A percentile compares a stretch with the other conserved stretches of the same genome.
Evolutionary conservation across 768 basidiomycete species (phyloP).

Genomic region (Agaricus bisporus): DNA sequence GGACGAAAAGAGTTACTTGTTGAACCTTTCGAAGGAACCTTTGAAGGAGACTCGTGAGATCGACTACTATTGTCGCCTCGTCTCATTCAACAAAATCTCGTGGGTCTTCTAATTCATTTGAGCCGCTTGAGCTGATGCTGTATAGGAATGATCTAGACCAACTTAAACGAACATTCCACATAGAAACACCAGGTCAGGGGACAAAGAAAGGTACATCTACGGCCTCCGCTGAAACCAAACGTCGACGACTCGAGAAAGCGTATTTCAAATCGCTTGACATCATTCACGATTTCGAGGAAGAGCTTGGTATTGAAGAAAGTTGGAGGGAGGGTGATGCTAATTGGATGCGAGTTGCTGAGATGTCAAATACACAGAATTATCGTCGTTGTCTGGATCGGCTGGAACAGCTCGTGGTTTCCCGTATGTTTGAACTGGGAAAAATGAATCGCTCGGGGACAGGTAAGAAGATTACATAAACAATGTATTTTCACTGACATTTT

Average conservation of each 20-base stretch:
- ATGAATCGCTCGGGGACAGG: slow-evolving; percentile 23
- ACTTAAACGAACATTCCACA: too few relatives aligned
- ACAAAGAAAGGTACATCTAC: neutral
- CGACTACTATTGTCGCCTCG: slow-evolving; percentile 14
- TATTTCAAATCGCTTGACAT: neutral
- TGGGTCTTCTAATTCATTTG: slow-evolving; percentile 2
- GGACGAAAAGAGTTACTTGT: slow-evolving; percentile 14
- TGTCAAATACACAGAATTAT: slow-evolving; percentile 2
- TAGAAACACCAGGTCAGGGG: too few relatives aligned
- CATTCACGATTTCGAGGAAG: slow-evolving; percentile 11
- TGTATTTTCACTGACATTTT: neutral
- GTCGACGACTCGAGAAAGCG: neutral
- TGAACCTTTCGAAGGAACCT: slow-evolving; percentile 11
- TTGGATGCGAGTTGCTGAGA: slow-evolving; percentile 1
- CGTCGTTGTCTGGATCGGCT: slow-evolving; percentile 17
- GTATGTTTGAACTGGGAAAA: slow-evolving; percentile 22
- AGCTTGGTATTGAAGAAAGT: slow-evolving; percentile 7
- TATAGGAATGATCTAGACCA: neutral
- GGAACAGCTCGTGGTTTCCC: slow-evolving; percentile 15
- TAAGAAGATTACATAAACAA: slow-evolving; percentile 1
- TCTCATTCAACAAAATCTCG: slow-evolving; percentile 3
- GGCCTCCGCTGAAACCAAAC: neutral
- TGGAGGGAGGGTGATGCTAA: slow-evolving; percentile 12
- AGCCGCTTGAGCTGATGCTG: neutral
- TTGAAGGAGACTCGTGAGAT: slow-evolving; percentile 12